Conservation (phyloP, 352 stramenopile species). For the Bremia lactucae region DNA sequence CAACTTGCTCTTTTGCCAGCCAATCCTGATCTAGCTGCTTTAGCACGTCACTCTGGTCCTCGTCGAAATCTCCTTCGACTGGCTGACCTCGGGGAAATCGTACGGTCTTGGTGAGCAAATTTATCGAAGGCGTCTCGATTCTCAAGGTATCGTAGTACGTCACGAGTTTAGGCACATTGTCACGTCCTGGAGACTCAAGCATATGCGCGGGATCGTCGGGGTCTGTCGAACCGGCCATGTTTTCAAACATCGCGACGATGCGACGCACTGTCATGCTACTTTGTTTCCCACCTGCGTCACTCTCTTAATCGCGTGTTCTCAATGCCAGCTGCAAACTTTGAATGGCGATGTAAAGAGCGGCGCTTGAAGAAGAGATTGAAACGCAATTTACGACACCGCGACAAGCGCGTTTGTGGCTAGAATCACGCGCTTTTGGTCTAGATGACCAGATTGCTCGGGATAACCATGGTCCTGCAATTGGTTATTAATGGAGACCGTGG, state of each 20-base stretch:
- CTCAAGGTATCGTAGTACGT: constrained; percentile 23
- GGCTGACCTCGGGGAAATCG: constrained; percentile 1
- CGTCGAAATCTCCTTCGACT: background rate
- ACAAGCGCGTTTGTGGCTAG: constrained; percentile 15
- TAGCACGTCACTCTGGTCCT: constrained; percentile 2
- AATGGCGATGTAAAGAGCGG: constrained; percentile 16
- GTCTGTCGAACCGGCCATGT: constrained; percentile 8
- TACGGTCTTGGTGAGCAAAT: constrained; percentile 10
- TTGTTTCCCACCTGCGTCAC: background rate
- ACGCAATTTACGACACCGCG: constrained; percentile 7
- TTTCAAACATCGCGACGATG: constrained; percentile 28
- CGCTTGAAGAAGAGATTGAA: constrained; percentile 20
- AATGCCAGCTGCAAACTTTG: constrained; percentile 3
- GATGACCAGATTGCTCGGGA: constrained; percentile 5
- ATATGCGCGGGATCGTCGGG: constrained; percentile 1
- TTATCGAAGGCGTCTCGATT: constrained; percentile 10
- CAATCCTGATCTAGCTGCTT: background rate
- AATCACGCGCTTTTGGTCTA: constrained; percentile 10
- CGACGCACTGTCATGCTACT: constrained; percentile 24
- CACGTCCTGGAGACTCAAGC: constrained; percentile 7
- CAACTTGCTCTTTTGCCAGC: background rate
- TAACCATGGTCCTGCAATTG: too few relatives aligned
- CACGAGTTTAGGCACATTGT: constrained; percentile 19
- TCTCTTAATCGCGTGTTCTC: constrained; percentile 2
- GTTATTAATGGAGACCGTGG: constrained; percentile 11